Percentiles rank a stretch among this genome's conserved stretches.
Evolutionary conservation across 352 stramenopile species (phyloP).

Genomic region (Pythium oligandrum): DNA sequence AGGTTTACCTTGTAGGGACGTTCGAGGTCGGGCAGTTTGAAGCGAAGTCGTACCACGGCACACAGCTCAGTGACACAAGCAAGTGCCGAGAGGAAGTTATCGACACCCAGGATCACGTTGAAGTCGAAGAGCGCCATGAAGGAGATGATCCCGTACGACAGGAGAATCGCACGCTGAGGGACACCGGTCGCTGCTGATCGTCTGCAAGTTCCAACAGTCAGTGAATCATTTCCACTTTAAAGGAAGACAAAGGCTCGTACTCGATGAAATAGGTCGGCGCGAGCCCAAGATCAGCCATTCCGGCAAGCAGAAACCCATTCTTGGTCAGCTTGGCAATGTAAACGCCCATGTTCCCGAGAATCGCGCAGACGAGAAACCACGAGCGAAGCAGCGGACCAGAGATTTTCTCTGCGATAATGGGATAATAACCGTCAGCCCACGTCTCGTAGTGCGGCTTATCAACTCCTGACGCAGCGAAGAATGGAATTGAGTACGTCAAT

Average conservation of each 20-base stretch:
- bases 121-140: slow-evolving; percentile 88
- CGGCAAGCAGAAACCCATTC: slow-evolving; percentile 90
- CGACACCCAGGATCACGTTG: slow-evolving; percentile 83
- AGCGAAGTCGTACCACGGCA: slow-evolving; percentile 88
- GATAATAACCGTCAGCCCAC: slow-evolving; percentile 92
- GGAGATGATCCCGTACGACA: slow-evolving; percentile 85
- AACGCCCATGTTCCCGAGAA: slow-evolving; percentile 90
- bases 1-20: slow-evolving; percentile 76
- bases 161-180: slow-evolving; percentile 62
- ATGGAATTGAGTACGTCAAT: slow-evolving; percentile 87
- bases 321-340: slow-evolving; percentile 94
- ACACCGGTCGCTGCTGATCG: slow-evolving; percentile 50
- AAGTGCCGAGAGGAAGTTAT: slow-evolving; percentile 93
- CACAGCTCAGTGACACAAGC: slow-evolving; percentile 88
- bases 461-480: slow-evolving; percentile 86
- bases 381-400: slow-evolving; percentile 75
- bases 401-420: slow-evolving; percentile 83
- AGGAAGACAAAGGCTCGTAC: slow-evolving; percentile 35
- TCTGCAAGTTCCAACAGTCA: slow-evolving; percentile 14
- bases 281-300: slow-evolving; percentile 86
- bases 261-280: slow-evolving; percentile 83
- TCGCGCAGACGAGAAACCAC: slow-evolving; percentile 88
- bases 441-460: slow-evolving; percentile 71
- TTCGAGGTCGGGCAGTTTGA: slow-evolving; percentile 60
- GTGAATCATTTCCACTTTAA: too few relatives aligned